A percentile compares a stretch with the other conserved stretches of the same genome.
phyloP scores from a whole-genome alignment of 768 basidiomycete species.

The Tricholoma terreum region DNA sequence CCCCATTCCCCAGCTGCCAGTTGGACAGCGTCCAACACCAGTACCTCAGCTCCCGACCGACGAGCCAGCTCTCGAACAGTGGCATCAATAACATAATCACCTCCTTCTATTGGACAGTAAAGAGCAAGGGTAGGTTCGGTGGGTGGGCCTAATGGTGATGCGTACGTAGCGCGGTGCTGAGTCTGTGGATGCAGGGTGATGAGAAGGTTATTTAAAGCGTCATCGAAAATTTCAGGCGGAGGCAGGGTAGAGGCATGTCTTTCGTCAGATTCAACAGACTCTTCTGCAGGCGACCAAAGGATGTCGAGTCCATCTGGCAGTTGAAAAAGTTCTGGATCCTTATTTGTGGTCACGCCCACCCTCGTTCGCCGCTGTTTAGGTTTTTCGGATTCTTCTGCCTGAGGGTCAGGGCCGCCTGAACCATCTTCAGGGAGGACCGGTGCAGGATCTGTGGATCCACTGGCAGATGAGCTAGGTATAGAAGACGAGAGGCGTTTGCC shows the following conservation, averaged over 20 bases:
- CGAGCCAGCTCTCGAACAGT: conserved; percentile 77
- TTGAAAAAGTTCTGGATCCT: conserved; percentile 42
- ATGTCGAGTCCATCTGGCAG: conserved; percentile 58
- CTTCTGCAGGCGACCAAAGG: conserved; percentile 58
- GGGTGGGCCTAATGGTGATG: conserved; percentile 49
- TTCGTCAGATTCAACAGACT: conserved; percentile 27
- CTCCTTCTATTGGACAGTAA: conserved; percentile 84
- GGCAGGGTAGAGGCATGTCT: conserved; percentile 45
- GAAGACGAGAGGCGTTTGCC: conserved; percentile 2
- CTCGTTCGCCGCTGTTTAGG: conserved; percentile 39
- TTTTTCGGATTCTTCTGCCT: conserved; percentile 43
- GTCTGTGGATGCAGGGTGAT: conserved; percentile 80
- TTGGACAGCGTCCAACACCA: conserved; percentile 80
- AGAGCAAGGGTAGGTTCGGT: conserved; percentile 81
- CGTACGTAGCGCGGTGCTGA: conserved; percentile 68
- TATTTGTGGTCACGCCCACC: conserved; percentile 25
- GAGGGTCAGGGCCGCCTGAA: conserved; percentile 13
- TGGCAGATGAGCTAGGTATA: conserved; percentile 8
- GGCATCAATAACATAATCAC: conserved; percentile 76
- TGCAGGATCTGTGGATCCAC: conserved; percentile 4
- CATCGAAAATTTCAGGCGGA: conserved; percentile 72
- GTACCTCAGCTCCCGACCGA: conserved; percentile 72
- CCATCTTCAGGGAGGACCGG: conserved; percentile 7
- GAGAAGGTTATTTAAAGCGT: conserved; percentile 70
- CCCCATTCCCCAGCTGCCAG: conserved; percentile 89